Evolutionary conservation across 2,329 filamentous ascomycete species (phyloP), one percentile per base, ranked within the genome.

Genomic region (Lasiodiplodia sp.): DNA sequence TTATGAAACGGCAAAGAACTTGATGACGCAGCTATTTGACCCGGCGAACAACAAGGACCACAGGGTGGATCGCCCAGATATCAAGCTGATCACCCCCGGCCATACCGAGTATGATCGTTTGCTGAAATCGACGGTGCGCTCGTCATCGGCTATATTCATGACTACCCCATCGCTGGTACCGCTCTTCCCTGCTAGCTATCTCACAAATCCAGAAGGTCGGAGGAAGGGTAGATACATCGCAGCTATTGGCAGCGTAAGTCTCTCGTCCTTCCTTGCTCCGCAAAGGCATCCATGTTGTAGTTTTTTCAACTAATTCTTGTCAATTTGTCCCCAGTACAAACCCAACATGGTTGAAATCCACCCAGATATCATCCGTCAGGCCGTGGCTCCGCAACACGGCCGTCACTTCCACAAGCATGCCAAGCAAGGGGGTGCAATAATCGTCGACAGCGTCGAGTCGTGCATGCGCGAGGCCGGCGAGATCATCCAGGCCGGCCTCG

Each of bases 381-480:
- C 87, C 47, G 87, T 89, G 0, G 81, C 81, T 34, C 81, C 84
- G 1, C 83, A 86, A 66, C 81, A 84, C 49, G 81, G 82, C 62
- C 85, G 86, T 70, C 90, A 93, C 76, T 88, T 88, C 69, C 91
- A 93, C 76, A 91, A 86, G 79, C 85, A 88, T 68, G 83, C 86
- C 18, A 78, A 83, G 28, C 82, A 87, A 67, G 88, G 88, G 4
- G 87, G 88, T 0, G 85, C 89, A 0, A 79, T 91, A 1, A 81
- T 90, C 4, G 87, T 89, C 2, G 87, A 90, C 75, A 94, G 91
- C 11, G 84, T 97, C 0, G 90, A 93, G 34, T 92, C 92, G 0
- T 94, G 91, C 56, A 78, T 97, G 53, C 89, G 90, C 73, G 93
- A 97, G 76, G 92, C 94, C 0, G 95, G 95, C 0, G 95, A 98